phyloP scores from a whole-genome alignment of 345 rosid species.

The Corchorus olitorius region DNA sequence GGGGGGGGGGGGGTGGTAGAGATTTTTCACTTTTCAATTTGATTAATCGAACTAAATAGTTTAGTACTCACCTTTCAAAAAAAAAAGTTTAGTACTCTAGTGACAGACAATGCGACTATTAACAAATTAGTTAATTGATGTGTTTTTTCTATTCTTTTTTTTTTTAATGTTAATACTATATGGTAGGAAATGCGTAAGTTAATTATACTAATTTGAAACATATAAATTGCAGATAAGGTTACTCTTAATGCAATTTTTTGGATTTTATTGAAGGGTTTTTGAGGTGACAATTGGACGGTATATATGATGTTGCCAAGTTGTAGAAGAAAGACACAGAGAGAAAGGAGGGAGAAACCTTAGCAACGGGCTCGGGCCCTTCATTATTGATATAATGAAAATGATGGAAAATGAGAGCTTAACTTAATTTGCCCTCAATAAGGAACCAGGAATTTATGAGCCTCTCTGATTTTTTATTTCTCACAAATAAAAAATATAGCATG shows the following conservation, averaged over 20 bases:
- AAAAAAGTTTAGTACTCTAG: too few relatives aligned
- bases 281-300: not conserved
- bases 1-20: too few relatives aligned
- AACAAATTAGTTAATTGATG: too few relatives aligned
- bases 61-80: too few relatives aligned
- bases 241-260: not conserved
- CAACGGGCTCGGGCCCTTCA: not conserved
- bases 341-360: not conserved
- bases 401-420: conserved; percentile 4
- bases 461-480: not conserved
- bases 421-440: not conserved
- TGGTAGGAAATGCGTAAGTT: not conserved
- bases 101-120: too few relatives aligned
- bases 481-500: not conserved
- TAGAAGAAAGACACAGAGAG: not conserved
- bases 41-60: too few relatives aligned
- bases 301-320: not conserved
- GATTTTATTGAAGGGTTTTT: not conserved
- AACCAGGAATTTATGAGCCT: not conserved
- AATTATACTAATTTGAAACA: not conserved
- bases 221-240: not conserved
- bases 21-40: too few relatives aligned
- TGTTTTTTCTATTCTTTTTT: too few relatives aligned
- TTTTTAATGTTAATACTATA: not conserved
- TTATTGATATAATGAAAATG: not conserved